A percentile compares a stretch with the other conserved stretches of the same genome.
These are phyloP conservation scores for Drechmeria coniospora DNA, from an alignment of 2,329 filamentous ascomycete species.

Conservation along the genomic window DNA sequence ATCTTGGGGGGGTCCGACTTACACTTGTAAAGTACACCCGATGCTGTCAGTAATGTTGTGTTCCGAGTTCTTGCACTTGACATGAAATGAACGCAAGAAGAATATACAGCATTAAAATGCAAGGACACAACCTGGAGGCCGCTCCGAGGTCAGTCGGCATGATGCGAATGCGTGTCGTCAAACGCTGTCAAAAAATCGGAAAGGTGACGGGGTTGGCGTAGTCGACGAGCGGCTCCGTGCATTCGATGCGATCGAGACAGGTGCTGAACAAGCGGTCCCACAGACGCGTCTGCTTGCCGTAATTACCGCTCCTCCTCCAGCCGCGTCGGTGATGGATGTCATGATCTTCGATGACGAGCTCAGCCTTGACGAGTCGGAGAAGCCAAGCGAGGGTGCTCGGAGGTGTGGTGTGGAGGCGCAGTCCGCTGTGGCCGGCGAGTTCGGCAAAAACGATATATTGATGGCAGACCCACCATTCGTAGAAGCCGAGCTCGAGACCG, in stretches of 20 bases:
- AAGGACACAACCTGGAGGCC: no score
- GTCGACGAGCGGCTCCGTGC: slow-evolving; percentile 14
- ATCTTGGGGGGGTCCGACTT: no score
- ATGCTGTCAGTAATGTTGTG: no score
- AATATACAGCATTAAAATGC: no score
- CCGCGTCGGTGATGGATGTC: slow-evolving; percentile 22
- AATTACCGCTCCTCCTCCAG: slow-evolving; percentile 21
- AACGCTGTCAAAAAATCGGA: slow-evolving; percentile 15
- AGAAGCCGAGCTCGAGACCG: slow-evolving; percentile 27
- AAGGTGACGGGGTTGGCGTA: slow-evolving; percentile 11
- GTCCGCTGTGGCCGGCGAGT: slow-evolving; percentile 20
- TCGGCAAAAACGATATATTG: slow-evolving; percentile 24
- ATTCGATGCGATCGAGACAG: slow-evolving; percentile 20
- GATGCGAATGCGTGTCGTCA: no score
- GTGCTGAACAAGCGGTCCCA: slow-evolving; percentile 23
- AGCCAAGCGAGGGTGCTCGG: slow-evolving; percentile 17
- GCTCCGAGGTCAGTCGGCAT: no score
- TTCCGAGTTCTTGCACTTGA: no score
- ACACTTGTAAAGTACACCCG: no score
- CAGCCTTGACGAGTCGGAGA: slow-evolving; percentile 15
- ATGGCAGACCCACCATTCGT: slow-evolving; percentile 29
- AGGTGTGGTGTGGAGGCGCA: slow-evolving; percentile 18
- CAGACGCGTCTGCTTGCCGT: slow-evolving; percentile 21
- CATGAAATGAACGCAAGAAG: no score
- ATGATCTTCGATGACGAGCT: slow-evolving; percentile 26